Evolutionary conservation across 768 basidiomycete genomes (phyloP), one percentile per base, ranked within the genome.

Genomic region (Tulasnella sp.): DNA sequence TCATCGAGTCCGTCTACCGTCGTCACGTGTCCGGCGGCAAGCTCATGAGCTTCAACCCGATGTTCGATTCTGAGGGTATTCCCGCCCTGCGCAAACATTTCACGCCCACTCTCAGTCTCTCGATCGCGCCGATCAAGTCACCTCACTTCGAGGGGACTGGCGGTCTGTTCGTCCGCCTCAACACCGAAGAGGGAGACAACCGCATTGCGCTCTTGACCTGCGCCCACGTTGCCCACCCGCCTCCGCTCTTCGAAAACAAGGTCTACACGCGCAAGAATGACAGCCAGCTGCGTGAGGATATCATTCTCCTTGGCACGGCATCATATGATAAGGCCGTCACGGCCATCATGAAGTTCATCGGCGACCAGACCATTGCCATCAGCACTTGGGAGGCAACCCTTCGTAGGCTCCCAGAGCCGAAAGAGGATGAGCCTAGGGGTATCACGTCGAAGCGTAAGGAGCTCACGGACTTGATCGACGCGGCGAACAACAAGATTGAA

Each of bases 91-190:
- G 60, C 25, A 61, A 63, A 39, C 64, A 64, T 13, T 66, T 71
- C 58, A 65, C 65, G 5, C 55, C 62, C 52, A 56, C 67, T 29
- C 67, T 72, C 19, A 63, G 69, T 45, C 61, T 69, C 39, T 33
- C 53, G 19, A 67, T 71, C 43, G 66, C 70, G 25, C 54, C 64
- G 28, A 53, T 44, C 15, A 62, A 57, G 53, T 39, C 28, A 2
- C 64, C 70, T 34, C 28, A 64, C 46, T 59, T 37, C 33, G 70
- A 69, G 55, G 68, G 70, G 49, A 70, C 70, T 1, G 66, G 61
- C 28, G 58, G 48, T 41, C 58, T 70, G 43, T 71, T 62, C 59
- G 45, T 65, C 58, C 59, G 63, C 57, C 45, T 57, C 22, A 49
- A 56, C 56, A 57, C 42, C 4, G 56, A 62, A 16, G 53, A 59